Evolutionary conservation across 108 stramenopile genomes (phyloP), one percentile per base, ranked within the genome.

Genomic region (Cyclotella kingstonii): DNA sequence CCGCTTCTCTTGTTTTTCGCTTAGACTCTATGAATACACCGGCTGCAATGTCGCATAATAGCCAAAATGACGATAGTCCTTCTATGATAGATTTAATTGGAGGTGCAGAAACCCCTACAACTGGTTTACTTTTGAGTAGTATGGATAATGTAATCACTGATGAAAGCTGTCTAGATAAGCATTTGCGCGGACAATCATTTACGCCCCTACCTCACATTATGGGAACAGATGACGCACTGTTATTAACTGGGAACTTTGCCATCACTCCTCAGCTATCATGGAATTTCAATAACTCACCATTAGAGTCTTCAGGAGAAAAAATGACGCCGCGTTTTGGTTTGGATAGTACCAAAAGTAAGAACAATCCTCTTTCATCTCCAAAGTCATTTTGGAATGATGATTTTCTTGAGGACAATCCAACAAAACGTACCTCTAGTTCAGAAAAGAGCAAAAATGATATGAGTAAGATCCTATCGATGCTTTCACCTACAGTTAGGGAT

Each of bases 171-270:
- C 55, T 91, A 22, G 86, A 86, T 54, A 66, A 64, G 18, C 85
- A 91, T 55, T 73, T 92, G 27, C 67, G 87, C 2, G 86, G 86
- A 10, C 91, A 92, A 63, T 70, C 85, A 4, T 92, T 92, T 58
- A 92, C 91, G 9, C 91, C 91, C 14, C 38, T 92, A 40, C 81
- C 82, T 36, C 81, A 84, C 40, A 53, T 80, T 22, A 44, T 52
- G 23, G 71, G 79, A 35, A 59, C 51, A 15, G 66, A 57, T 34
- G 67, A 56, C 27, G 76, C 69, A 47, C 38, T 68, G 5, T 69
- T 68, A 7, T 66, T 65, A 29, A 58, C 69, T 10, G 48, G 61
- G 39, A 36, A 26, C 19, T 45, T 65, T 31, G 33, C 31, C 2
- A 71, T 86, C 10, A 63, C 70, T 29, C 82, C 80, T 39, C 78